phyloP scores from a whole-genome alignment of 805 yeast species.

The Lipomyces yamadae region DNA sequence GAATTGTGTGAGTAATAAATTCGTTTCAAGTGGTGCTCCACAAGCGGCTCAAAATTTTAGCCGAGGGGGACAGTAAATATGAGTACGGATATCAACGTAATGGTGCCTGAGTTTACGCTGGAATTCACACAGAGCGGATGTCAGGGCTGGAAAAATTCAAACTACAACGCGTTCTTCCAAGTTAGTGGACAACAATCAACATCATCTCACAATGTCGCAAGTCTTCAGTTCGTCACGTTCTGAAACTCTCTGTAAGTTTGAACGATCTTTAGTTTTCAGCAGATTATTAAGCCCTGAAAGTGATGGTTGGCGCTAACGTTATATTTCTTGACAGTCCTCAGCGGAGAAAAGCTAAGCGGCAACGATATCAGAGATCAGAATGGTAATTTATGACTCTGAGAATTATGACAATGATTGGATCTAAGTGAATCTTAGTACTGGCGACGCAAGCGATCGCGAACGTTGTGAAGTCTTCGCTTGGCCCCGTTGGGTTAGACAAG shows the following conservation, averaged over 20 bases:
- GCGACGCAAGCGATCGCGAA: conserved; percentile 90
- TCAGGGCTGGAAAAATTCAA: background rate
- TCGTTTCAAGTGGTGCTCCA: background rate
- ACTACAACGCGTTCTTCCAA: background rate
- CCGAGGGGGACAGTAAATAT: background rate
- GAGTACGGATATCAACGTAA: background rate
- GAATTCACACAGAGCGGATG: background rate
- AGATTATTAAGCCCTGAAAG: background rate
- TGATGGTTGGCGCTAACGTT: background rate
- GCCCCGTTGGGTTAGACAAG: conserved; percentile 98
- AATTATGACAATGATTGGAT: background rate
- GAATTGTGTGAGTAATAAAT: background rate
- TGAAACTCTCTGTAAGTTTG: conserved; percentile 72
- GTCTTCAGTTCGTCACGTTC: conserved; percentile 83
- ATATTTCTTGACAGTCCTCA: conserved; percentile 57
- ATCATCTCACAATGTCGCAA: conserved; percentile 51
- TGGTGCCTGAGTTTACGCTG: background rate
- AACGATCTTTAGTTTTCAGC: background rate
- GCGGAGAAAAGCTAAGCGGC: conserved; percentile 95
- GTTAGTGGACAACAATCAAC: background rate
- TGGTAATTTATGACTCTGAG: conserved; percentile 46
- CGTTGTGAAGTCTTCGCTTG: conserved; percentile 87
- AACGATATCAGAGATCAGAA: conserved; percentile 96
- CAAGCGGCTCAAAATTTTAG: conserved; percentile 1
- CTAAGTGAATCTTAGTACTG: conserved; percentile 51